Percentiles rank a stretch among this genome's conserved stretches.
Conservation (phyloP, 1,284 basidiomycete genomes). For the Crocinoboletus sp. region DNA sequence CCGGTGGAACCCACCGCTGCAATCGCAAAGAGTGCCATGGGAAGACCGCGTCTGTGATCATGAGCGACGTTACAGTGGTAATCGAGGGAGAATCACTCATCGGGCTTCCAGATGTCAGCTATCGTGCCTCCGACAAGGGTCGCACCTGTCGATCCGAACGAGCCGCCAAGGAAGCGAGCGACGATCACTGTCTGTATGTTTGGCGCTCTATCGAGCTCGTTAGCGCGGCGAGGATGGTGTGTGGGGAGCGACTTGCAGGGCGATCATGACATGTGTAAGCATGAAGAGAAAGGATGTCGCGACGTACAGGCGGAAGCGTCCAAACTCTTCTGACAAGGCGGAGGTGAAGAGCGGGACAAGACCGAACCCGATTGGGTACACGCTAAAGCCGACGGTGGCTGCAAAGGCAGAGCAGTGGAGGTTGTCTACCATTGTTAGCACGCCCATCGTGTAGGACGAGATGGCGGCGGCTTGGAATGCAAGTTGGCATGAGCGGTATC, state of each 20-base stretch:
- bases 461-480: conserved; percentile 29
- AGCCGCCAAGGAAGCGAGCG: conserved; percentile 27
- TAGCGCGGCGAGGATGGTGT: conserved; percentile 1
- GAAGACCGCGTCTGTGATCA: conserved; percentile 46
- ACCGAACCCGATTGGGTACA: conserved; percentile 46
- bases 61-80: conserved; percentile 9
- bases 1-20: conserved; percentile 47
- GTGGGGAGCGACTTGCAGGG: conserved; percentile 33
- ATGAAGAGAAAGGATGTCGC: conserved; percentile 37
- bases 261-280: conserved; percentile 37
- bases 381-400: conserved; percentile 37
- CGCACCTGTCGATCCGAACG: conserved; percentile 49
- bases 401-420: conserved; percentile 35
- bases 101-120: conserved; percentile 41
- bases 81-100: conserved; percentile 22
- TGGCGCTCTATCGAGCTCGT: conserved; percentile 21
- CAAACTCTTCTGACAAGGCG: conserved; percentile 50
- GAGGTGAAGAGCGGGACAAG: conserved; percentile 46
- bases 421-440: conserved; percentile 40
- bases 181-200: conserved; percentile 31
- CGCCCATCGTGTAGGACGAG: conserved; percentile 40
- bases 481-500: background rate
- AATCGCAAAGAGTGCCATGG: conserved; percentile 54
- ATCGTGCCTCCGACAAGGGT: conserved; percentile 64
- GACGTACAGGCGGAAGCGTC: conserved; percentile 44